Evolutionary conservation across 176 grass and related monocot genomes (phyloP).

Genomic region (Phoenix roebelenii): DNA sequence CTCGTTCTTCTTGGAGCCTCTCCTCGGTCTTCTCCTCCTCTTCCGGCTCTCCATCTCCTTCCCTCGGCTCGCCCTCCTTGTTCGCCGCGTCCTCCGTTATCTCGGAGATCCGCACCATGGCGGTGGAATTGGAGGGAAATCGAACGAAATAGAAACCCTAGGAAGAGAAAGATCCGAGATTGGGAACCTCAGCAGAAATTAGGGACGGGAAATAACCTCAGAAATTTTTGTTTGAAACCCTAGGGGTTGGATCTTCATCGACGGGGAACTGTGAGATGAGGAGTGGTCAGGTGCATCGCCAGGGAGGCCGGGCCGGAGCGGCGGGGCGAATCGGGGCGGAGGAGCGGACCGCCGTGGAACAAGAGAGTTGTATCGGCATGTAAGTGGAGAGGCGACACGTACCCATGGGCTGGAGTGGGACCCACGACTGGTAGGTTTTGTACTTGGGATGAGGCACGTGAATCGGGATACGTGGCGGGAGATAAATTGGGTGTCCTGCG

Average conservation of each 20-base stretch:
- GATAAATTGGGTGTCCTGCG: no score
- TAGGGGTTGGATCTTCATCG: neutral
- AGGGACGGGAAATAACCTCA: neutral
- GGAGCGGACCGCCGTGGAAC: conserved; percentile 6
- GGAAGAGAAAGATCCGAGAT: neutral
- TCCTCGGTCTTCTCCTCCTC: no score
- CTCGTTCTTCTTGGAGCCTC: no score
- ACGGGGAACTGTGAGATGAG: neutral
- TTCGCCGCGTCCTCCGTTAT: neutral
- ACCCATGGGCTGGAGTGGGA: neutral
- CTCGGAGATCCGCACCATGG: conserved; percentile 25
- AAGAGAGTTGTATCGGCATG: conserved; percentile 12
- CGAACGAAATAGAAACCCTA: neutral
- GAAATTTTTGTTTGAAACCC: neutral
- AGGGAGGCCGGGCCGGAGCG: neutral
- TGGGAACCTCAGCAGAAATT: neutral
- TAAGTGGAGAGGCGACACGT: conserved; percentile 24
- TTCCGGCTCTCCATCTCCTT: no score
- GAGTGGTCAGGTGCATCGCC: neutral
- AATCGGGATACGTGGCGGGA: neutral
- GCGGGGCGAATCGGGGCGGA: conserved; percentile 11
- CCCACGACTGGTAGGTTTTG: neutral
- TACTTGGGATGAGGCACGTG: neutral
- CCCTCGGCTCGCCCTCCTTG: no score
- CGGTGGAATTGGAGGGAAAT: neutral